These are phyloP conservation scores for Leccinellum rugosiceps DNA, from an alignment of 768 basidiomycete species.

Conservation along the genomic window DNA sequence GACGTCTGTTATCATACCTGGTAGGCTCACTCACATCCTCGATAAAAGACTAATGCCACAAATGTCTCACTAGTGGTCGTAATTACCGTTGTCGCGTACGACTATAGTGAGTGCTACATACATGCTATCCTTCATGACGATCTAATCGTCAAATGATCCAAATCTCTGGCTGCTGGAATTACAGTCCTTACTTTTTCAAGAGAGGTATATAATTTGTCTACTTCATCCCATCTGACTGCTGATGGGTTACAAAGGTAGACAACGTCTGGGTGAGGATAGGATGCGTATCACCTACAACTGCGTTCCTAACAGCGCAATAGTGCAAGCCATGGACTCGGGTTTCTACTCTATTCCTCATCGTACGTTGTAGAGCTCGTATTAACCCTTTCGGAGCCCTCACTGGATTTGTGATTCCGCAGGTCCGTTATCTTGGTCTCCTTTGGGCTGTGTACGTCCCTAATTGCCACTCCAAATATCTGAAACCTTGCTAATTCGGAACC, in stretches of 20 bases:
- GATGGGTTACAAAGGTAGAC: conserved; percentile 3
- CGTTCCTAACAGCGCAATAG: neutral
- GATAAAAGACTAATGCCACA: neutral
- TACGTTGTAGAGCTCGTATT: neutral
- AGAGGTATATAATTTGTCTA: conserved; percentile 3
- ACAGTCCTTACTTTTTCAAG: conserved; percentile 12
- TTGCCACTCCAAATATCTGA: neutral
- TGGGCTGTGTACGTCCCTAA: neutral
- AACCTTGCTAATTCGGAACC: neutral
- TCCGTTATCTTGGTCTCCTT: neutral
- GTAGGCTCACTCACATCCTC: neutral
- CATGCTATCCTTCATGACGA: neutral
- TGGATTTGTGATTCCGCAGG: neutral
- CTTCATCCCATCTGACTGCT: neutral
- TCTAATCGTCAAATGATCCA: neutral
- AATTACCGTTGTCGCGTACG: conserved; percentile 9
- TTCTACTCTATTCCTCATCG: neutral
- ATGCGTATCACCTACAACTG: too few species aligned
- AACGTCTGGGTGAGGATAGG: neutral
- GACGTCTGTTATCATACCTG: neutral
- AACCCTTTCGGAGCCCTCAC: neutral
- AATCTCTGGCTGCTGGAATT: neutral
- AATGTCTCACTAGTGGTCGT: neutral
- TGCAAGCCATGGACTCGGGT: neutral
- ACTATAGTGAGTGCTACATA: conserved; percentile 7